These are phyloP conservation scores for Phytophthora ohioensis DNA, from an alignment of 352 stramenopile genomes.

Conservation along the genomic window DNA sequence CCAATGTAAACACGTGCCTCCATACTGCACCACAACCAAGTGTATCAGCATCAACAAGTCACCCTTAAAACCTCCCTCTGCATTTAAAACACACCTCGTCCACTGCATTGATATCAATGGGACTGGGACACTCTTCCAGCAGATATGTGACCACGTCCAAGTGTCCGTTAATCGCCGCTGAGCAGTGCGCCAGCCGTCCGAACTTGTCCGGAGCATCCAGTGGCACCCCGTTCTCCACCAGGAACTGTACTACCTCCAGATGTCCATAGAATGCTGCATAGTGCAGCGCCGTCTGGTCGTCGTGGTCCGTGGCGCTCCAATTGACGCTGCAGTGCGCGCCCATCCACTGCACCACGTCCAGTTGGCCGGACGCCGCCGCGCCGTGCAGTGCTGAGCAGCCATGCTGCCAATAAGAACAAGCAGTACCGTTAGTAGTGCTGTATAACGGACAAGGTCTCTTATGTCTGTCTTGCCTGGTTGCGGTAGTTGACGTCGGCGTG, in stretches of 20 bases:
- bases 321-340: slow-evolving; percentile 66
- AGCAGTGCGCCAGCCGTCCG: slow-evolving; percentile 82
- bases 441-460: not conserved
- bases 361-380: slow-evolving; percentile 77
- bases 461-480: slow-evolving; percentile 66
- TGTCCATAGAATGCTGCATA: slow-evolving; percentile 91
- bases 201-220: slow-evolving; percentile 89
- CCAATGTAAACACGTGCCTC: slow-evolving; percentile 87
- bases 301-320: slow-evolving; percentile 71
- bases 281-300: slow-evolving; percentile 86
- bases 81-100: slow-evolving; percentile 63
- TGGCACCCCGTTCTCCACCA: slow-evolving; percentile 84
- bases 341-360: slow-evolving; percentile 87
- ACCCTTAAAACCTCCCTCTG: not conserved
- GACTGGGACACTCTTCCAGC: slow-evolving; percentile 79
- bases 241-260: slow-evolving; percentile 85
- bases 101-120: slow-evolving; percentile 90
- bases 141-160: slow-evolving; percentile 87
- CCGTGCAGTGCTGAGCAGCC: slow-evolving; percentile 83
- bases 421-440: slow-evolving; percentile 16
- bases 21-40: slow-evolving; percentile 59
- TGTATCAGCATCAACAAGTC: not conserved
- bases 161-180: slow-evolving; percentile 86
- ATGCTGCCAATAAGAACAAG: slow-evolving; percentile 51
- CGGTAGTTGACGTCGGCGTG: slow-evolving; percentile 87